Evolutionary conservation across 192 early-diverging fungal genomes (phyloP).

Genomic region (Jimgerdemannia flammicorona): DNA sequence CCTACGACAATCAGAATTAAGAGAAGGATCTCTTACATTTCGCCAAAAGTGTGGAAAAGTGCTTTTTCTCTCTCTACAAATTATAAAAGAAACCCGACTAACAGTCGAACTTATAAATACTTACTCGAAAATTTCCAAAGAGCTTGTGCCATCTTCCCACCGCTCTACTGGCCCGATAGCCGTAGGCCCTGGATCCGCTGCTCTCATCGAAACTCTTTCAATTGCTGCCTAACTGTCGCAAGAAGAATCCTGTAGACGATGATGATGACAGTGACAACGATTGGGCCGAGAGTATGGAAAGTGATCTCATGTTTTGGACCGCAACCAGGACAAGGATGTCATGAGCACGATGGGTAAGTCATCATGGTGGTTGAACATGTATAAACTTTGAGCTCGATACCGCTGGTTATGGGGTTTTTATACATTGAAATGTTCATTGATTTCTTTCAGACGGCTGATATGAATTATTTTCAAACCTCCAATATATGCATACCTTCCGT

Average conservation of each 20-base stretch:
- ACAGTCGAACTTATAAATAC: not conserved
- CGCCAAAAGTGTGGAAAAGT: slow-evolving; percentile 16
- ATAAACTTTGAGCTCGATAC: too few species aligned
- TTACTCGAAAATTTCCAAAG: not conserved
- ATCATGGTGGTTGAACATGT: too few species aligned
- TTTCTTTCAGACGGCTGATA: too few species aligned
- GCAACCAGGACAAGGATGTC: too few species aligned
- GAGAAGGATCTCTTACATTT: slow-evolving; percentile 53
- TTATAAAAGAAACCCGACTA: too few species aligned
- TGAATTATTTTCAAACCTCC: too few species aligned
- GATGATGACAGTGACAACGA: slow-evolving; percentile 5
- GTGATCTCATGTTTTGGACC: too few species aligned
- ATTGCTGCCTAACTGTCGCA: slow-evolving; percentile 13
- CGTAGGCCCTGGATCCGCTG: slow-evolving; percentile 28
- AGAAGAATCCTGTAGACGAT: slow-evolving; percentile 3
- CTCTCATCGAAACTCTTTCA: slow-evolving; percentile 22
- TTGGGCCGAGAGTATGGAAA: too few species aligned
- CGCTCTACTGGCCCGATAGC: slow-evolving; percentile 36
- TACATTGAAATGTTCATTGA: too few species aligned
- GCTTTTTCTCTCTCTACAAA: not conserved
- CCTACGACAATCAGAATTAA: slow-evolving; percentile 44
- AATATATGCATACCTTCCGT: slow-evolving; percentile 23
- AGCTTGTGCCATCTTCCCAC: slow-evolving; percentile 40
- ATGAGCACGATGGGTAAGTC: too few species aligned
- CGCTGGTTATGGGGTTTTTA: too few species aligned